Evolutionary conservation across 2,329 filamentous ascomycete species (phyloP).

Genomic region (Microcera coccophila): DNA sequence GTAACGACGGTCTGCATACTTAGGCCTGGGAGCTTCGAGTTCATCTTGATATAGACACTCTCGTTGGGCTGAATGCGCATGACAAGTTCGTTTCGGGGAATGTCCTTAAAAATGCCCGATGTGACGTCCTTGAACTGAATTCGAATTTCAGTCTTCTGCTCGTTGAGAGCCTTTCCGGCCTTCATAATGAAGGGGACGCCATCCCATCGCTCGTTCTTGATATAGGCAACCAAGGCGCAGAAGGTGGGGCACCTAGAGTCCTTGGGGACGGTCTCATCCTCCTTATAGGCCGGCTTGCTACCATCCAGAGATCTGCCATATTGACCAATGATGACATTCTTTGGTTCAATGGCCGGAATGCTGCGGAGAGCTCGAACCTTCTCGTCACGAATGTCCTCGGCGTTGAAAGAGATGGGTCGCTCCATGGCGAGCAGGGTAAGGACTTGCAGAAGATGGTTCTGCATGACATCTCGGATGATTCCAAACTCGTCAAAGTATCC

Average conservation of each 20-base stretch:
- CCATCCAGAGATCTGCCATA: conserved; percentile 96
- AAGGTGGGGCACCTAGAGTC: conserved; percentile 97
- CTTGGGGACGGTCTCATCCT: conserved; percentile 96
- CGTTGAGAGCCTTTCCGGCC: conserved; percentile 96
- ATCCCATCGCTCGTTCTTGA: conserved; percentile 99
- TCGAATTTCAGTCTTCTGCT: conserved; percentile 99
- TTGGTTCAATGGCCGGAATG: conserved; percentile 93
- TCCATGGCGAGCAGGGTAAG: conserved; percentile 97
- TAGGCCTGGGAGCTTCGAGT: conserved; percentile 95
- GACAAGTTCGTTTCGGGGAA: conserved; percentile 97
- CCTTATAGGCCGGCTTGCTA: conserved; percentile 95
- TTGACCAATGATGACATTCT: conserved; percentile 99
- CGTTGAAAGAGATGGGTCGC: conserved; percentile 93
- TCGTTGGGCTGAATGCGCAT: conserved; percentile 99
- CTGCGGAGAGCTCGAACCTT: conserved; percentile 94
- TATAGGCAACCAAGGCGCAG: conserved; percentile 93
- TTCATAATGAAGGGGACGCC: conserved; percentile 99
- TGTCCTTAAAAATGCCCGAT: conserved; percentile 99
- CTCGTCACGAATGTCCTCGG: conserved; percentile 97
- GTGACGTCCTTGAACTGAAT: conserved; percentile 99
- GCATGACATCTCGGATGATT: conserved; percentile 99
- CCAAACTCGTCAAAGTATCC: conserved; percentile 99
- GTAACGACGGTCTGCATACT: conserved; percentile 99
- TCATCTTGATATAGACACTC: conserved; percentile 99
- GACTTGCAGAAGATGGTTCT: conserved; percentile 97